Evolutionary conservation across 148 eudicot genomes (phyloP), one percentile per base, ranked within the genome.

Genomic region (Arbutus unedo): DNA sequence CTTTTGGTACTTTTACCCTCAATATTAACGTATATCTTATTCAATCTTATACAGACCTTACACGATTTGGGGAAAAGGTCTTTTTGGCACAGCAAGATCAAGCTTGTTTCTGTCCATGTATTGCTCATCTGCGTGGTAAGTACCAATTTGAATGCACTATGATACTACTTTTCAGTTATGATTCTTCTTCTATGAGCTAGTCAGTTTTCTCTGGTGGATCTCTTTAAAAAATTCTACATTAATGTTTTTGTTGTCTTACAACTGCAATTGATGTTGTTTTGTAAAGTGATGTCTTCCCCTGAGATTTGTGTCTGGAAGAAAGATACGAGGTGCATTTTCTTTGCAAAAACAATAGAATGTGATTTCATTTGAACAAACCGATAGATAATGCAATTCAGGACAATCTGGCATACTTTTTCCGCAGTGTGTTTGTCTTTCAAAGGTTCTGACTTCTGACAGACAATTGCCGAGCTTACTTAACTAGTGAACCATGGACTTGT

Each of bases 81-180:
- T 88, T 77, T 70, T 89, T 59, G 99, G 99, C 76, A 92, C 97
- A 54, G 96, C 96, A 86, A 91, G 98, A 83, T 96, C 99, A 81
- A 96, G 99, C 92, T 89, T 96, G 91, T 96, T 96, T 86, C 90
- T 96, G 59, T 92, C 99, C 31, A 83, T 87, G 53, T 96, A 96
- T 78, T 96, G 99, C 79, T 83, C 96, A 53, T 96, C 99, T 82
- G 98, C 99, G 79, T 96, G 99, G 99, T 96, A 90, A 80, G 95
- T 77, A 45, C 82, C 81, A 54, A 76, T 41, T 43, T 11, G 48
- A n/a, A 72, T 59, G 50, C 25, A 49, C 78, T 53, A 23, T 54
- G 51, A 79, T 23, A 31, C 51, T 49, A 23, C 48, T 50, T 50
- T 15, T 68, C 18, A 14, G 43, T 70, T 44, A 19, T 44, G 9